Evolutionary conservation across 208 protist genomes (phyloP).

Genomic region (Leptomonas pyrrhocoris): DNA sequence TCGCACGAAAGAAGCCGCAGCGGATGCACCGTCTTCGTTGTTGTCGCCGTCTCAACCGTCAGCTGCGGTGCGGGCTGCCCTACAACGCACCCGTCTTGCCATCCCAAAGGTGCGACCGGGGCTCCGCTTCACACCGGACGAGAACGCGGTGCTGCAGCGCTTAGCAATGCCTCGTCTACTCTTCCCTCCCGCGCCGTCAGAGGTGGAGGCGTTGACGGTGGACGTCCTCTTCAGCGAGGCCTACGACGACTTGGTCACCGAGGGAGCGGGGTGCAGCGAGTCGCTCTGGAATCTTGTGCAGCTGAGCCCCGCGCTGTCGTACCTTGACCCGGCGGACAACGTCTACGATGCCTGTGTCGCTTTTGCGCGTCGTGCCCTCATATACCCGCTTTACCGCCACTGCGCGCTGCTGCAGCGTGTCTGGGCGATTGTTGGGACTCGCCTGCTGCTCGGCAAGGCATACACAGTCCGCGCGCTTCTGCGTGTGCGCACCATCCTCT

Average conservation of each 20-base stretch:
- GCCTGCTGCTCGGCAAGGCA: slow-evolving; percentile 69
- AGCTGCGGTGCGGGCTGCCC: neutral
- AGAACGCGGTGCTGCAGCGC: slow-evolving; percentile 51
- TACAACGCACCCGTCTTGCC: slow-evolving; percentile 45
- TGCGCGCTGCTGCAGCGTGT: slow-evolving; percentile 75
- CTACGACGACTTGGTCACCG: slow-evolving; percentile 90
- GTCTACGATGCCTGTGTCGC: slow-evolving; percentile 78
- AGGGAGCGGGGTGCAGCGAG: slow-evolving; percentile 86
- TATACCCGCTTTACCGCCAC: slow-evolving; percentile 89
- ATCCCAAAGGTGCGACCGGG: slow-evolving; percentile 50
- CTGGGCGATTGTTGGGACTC: slow-evolving; percentile 69
- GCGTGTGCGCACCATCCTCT: slow-evolving; percentile 70
- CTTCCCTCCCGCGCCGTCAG: slow-evolving; percentile 46
- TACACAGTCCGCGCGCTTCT: slow-evolving; percentile 79
- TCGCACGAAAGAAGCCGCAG: neutral
- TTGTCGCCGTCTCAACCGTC: neutral
- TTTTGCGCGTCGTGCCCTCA: slow-evolving; percentile 79
- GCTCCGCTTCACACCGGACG: slow-evolving; percentile 57
- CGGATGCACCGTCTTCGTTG: neutral
- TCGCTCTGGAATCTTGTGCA: slow-evolving; percentile 89
- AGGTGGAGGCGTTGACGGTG: slow-evolving; percentile 71
- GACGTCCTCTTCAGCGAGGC: slow-evolving; percentile 86
- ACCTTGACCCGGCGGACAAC: slow-evolving; percentile 75
- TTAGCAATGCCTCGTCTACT: slow-evolving; percentile 55
- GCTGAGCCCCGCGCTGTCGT: slow-evolving; percentile 83